Evolutionary conservation across 2,329 filamentous ascomycete species (phyloP).

Genomic region (Fusarium scirpi): DNA sequence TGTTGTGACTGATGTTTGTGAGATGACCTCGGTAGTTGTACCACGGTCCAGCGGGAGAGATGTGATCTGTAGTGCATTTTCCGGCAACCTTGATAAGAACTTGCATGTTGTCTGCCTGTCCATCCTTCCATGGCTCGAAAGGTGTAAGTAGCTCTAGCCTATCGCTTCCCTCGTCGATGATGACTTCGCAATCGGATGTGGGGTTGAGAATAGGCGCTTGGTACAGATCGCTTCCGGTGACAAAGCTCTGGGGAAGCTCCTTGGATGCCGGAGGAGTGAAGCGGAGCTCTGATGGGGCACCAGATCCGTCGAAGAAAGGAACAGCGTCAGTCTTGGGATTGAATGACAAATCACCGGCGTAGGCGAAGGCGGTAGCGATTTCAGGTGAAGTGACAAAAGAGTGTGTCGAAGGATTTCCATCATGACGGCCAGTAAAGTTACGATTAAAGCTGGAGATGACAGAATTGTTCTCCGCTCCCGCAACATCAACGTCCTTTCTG

Average conservation of each 20-base stretch:
- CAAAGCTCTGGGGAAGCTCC: neutral
- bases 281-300: slow-evolving; percentile 49
- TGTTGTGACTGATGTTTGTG: slow-evolving; percentile 97
- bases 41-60: slow-evolving; percentile 95
- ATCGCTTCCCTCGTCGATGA: slow-evolving; percentile 46
- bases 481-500: slow-evolving; percentile 72
- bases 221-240: neutral
- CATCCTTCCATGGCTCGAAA: slow-evolving; percentile 43
- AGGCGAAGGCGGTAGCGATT: slow-evolving; percentile 94
- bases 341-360: slow-evolving; percentile 91
- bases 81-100: slow-evolving; percentile 96
- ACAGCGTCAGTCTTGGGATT: slow-evolving; percentile 87
- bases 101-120: slow-evolving; percentile 68
- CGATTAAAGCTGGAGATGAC: slow-evolving; percentile 83
- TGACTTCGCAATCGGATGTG: neutral
- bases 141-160: slow-evolving; percentile 48
- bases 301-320: slow-evolving; percentile 71
- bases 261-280: neutral
- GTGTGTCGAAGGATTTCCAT: slow-evolving; percentile 58
- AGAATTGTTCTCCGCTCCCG: slow-evolving; percentile 82
- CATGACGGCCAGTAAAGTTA: slow-evolving; percentile 54
- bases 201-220: neutral
- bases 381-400: slow-evolving; percentile 85
- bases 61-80: slow-evolving; percentile 98
- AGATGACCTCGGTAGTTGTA: slow-evolving; percentile 99